Evolutionary conservation across 768 basidiomycete genomes (phyloP), one percentile per base, ranked within the genome.

Genomic region (Termitomyces sp.): DNA sequence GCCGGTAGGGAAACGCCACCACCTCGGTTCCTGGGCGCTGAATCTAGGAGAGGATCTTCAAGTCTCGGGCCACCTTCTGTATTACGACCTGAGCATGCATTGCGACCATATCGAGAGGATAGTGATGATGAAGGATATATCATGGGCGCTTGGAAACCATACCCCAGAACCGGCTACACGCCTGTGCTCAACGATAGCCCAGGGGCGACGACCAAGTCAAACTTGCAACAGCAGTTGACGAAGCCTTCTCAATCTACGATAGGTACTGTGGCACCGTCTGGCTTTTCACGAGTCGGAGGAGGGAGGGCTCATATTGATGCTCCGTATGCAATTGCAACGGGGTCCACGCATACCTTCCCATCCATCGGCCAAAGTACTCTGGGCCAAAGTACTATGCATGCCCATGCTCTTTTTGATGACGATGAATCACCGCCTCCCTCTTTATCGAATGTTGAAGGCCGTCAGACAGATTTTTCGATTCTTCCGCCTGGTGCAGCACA

Each of bases 101-200:
- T 86, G 60, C 79, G 82, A 46, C 90, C 88, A 30, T 91, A 91
- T 68, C 80, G 79, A 62, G 89, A 92, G 66, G 88, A 92, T 43
- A 88, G 82, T 62, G 91, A 92, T 59, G 89, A 89, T 64, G 91
- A 91, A 62, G 89, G 91, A 13, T 89, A 79, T 62, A 97, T 98
- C 67, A 96, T 98, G 93, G 88, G 87, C 42, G 92, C 95, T n/a
- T 96, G 93, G 92, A 86, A 88, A 62, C 84, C 87, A 30, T 89
- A 84, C 76, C 83, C 83, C 0, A 75, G 80, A 7, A 69, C 77
- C 22, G 81, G 82, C 0, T 84, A 85, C 66, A 54, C 68, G 22
- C 72, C 80, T 9, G 76, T 85, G 22, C 27, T 56, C n/a, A 72
- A 72, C 22, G 79, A 82, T 33, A 65, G 67, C 16, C 62, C 71